phyloP scores from a whole-genome alignment of 257 asterid species.

The Cynanchum wilfordii region DNA sequence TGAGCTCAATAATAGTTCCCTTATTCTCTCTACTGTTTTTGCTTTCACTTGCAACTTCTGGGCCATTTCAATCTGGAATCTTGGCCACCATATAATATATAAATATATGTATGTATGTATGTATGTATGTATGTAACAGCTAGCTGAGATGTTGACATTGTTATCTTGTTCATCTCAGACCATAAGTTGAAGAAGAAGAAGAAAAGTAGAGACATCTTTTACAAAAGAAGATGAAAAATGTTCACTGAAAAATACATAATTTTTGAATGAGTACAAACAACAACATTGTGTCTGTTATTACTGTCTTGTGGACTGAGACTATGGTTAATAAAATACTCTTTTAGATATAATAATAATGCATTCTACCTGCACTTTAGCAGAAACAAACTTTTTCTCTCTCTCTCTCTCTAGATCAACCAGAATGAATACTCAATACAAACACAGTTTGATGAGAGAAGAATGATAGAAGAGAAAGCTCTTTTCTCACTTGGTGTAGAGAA shows the following conservation, averaged over 20 bases:
- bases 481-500: slow-evolving; percentile 93
- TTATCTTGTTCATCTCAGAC: not conserved
- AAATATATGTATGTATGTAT: no score
- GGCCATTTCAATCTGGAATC: not conserved
- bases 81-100: no score
- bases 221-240: slow-evolving; percentile 2
- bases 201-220: slow-evolving; percentile 2
- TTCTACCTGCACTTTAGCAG: slow-evolving; percentile 23
- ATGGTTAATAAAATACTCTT: no score
- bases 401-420: slow-evolving; percentile 18
- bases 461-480: slow-evolving; percentile 9
- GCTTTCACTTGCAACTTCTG: not conserved
- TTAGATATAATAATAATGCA: not conserved
- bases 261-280: slow-evolving; percentile 10
- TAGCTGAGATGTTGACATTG: not conserved
- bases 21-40: not conserved
- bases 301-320: slow-evolving; percentile 2
- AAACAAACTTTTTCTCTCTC: slow-evolving; percentile 26
- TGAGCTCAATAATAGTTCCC: slow-evolving; percentile 6
- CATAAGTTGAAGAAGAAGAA: not conserved
- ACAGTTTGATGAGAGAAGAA: slow-evolving; percentile 24
- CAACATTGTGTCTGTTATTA: slow-evolving; percentile 10
- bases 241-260: not conserved
- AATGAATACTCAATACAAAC: slow-evolving; percentile 22
- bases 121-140: not conserved